Conservation (phyloP, 148 eudicot species). For the Rhododendron griersonianum region DNA sequence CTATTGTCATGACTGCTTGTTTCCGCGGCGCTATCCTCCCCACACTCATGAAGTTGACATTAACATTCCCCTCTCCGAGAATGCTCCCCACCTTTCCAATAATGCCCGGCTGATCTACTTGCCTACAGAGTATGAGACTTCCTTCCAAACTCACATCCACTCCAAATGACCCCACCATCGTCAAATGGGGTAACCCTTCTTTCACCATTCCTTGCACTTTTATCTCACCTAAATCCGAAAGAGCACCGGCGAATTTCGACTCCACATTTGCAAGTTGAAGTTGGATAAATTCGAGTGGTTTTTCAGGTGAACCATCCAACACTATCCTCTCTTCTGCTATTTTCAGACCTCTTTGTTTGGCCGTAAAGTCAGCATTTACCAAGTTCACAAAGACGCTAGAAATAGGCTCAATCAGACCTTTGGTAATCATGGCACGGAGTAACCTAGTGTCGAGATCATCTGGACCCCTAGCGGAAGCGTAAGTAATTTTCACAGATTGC, state of each 20-base stretch:
- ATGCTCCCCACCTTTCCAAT: constrained; percentile 14
- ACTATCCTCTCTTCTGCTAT: neutral
- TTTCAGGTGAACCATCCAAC: constrained; percentile 8
- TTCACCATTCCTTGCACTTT: constrained; percentile 9
- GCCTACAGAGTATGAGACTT: constrained; percentile 5
- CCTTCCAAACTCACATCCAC: constrained; percentile 14
- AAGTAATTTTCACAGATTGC: constrained; percentile 3
- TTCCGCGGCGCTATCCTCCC: constrained; percentile 7
- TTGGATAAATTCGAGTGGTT: constrained; percentile 6
- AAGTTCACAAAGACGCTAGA: constrained; percentile 7
- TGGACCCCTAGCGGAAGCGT: neutral
- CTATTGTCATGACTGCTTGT: constrained; percentile 9
- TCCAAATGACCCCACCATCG: constrained; percentile 8
- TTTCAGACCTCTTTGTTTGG: constrained; percentile 8
- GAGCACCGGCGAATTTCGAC: neutral
- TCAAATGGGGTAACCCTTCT: constrained; percentile 13
- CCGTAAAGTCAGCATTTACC: constrained; percentile 4
- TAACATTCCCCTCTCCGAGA: constrained; percentile 1
- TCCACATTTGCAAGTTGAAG: constrained; percentile 8
- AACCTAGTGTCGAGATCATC: constrained; percentile 8
- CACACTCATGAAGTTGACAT: constrained; percentile 10
- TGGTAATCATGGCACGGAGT: constrained; percentile 9
- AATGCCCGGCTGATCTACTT: constrained; percentile 8
- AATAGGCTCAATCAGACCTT: constrained; percentile 11
- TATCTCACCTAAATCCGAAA: neutral